Evolutionary conservation across 176 grass and related monocot genomes (phyloP), one percentile per base, ranked within the genome.

Genomic region (Areca catechu): DNA sequence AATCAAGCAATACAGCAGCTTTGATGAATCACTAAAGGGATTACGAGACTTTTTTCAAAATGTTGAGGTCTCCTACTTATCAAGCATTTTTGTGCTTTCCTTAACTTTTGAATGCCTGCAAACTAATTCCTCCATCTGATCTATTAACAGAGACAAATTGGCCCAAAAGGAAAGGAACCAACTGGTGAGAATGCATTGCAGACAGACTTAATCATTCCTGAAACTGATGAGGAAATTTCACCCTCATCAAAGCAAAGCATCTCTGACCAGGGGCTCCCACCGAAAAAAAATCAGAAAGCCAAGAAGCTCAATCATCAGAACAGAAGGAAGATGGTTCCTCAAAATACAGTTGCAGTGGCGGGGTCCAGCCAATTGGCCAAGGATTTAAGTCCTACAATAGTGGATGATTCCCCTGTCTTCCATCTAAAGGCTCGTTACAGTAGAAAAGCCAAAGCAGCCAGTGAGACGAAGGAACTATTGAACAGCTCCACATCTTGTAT

Each of bases 21-120:
- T 96, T 69, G 71, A 90, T 79, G 75, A 72, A 22, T 77, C 86
- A 49, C 71, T 96, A 77, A 52, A 72, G 54, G 72, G 60, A 51
- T 64, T 96, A 54, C 30, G 62, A 49, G 70, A 43, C 5, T 96
- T 96, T 62, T 96, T 96, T 74, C 63, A 96, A 71, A 85, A 79
- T 76, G 77, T 76, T 60, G 77, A 90, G 92, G 92, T 96, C 64
- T 48, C 49, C 30, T 24, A 70, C 20, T 49, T 68, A 20, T 58
- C 50, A 43, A 9, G 19, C 54, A 34, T 53, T 61, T 76, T 29
- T 29, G 19, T 43, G 9, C 9, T 43, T 70, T 57, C 53, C 58
- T 78, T 5, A 61, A 18, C 67, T 68, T 74, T 20, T 19, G 37
- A 43, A 51, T 50, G 17, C 47, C 48, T 7, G 6, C 58, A 25